phyloP scores from a whole-genome alignment of 805 yeast species.

The Diddensiella caesifluorescens region DNA sequence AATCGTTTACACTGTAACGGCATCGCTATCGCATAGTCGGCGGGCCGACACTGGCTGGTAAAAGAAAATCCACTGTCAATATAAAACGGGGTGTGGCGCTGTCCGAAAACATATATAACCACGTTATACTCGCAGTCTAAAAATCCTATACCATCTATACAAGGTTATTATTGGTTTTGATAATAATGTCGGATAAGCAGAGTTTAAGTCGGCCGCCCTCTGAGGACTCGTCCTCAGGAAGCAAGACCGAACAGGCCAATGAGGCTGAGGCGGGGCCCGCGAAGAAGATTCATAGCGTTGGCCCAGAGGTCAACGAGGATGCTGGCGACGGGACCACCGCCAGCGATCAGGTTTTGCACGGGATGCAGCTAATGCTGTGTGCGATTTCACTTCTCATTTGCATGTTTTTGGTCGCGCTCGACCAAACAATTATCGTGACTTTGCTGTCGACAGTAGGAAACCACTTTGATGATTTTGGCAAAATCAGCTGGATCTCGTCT shows the following conservation, averaged over 20 bases:
- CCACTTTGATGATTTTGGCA: slow-evolving; percentile 41
- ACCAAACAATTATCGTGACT: slow-evolving; percentile 51
- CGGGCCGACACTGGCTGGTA: too few relatives aligned
- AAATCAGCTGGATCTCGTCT: slow-evolving; percentile 58
- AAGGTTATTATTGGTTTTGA: too few relatives aligned
- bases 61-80: too few relatives aligned
- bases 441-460: slow-evolving; percentile 50
- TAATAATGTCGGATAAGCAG: too few relatives aligned
- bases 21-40: too few relatives aligned
- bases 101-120: too few relatives aligned
- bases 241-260: background rate
- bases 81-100: too few relatives aligned
- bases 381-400: slow-evolving; percentile 17
- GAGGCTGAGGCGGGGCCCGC: background rate
- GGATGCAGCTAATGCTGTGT: slow-evolving; percentile 19
- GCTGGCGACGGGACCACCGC: slow-evolving; percentile 25
- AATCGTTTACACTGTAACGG: too few relatives aligned
- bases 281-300: background rate
- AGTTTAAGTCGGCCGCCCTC: too few relatives aligned
- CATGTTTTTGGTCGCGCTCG: slow-evolving; percentile 35
- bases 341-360: slow-evolving; percentile 21
- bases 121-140: too few relatives aligned
- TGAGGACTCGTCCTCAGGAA: too few relatives aligned
- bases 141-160: too few relatives aligned
- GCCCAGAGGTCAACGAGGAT: slow-evolving; percentile 6